Base-by-base conservation (phyloP, 1,139 yeast species). In the Candida gigantensis region DNA sequence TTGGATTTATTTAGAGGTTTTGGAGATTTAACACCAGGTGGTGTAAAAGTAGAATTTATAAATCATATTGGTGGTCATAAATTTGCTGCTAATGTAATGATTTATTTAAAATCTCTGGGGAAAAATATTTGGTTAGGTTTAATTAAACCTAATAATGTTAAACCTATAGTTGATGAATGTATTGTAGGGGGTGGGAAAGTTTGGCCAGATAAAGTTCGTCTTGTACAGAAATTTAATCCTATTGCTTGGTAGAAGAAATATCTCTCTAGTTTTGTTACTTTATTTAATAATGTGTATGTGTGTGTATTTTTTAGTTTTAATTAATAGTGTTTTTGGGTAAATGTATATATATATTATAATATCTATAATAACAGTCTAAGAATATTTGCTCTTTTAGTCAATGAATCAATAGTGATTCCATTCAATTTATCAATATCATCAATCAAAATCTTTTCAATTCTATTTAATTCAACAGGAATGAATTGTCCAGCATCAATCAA, bases 21-120 rank as follows among this genome's bases (percentile, higher is more conserved):
- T 26, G 82, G 87, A 4, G 95, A 86, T 53, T 71, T 68, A 32
- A 70, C 90, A 35, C 80, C 87, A 0, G 81, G 73, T 25, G 97
- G 97, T 3, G 85, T 84, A 2, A 63, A 68, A 9, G 87, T 89
- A 3, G 68, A 74, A 3, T 88, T 60, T 50, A 73, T 85, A 15
- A 88, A 86, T 53, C 98, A 92, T 58, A 84, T 92, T 20, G 98
- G 98, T 3, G 97, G 97, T 2, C 98, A 92, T 61, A 92, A 92
- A 54, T 92, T 69, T 58, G 86, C 92, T 1, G 97, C 97, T 2
- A 92, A 92, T 59, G 85, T 87, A 2, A 72, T 88, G 37, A 75
- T 90, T 18, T 89, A 87, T 53, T 62, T 81, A 44, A 79, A 74
- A 46, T 40, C 49, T 9, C 65, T 82, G 3, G 95, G 95, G 10